These are phyloP conservation scores for Leptographium procerum DNA, from an alignment of 2,329 filamentous ascomycete species.

Conservation along the genomic window DNA sequence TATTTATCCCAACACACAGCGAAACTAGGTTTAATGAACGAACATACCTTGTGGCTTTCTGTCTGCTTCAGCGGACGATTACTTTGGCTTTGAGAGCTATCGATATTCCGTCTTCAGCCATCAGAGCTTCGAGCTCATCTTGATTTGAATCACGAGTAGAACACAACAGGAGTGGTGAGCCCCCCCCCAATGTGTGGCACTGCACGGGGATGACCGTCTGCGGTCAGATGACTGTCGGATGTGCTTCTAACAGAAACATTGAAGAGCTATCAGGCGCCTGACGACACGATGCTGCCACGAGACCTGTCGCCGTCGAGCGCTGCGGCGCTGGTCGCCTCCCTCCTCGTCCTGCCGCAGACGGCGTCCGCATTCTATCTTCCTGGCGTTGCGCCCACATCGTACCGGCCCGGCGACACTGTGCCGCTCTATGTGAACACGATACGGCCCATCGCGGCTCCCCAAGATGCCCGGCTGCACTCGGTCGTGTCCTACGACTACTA, in stretches of 20 bases:
- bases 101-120: not conserved
- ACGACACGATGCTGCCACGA: conserved; percentile 31
- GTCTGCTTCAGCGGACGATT: not conserved
- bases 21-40: not conserved
- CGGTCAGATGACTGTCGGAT: not conserved
- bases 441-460: conserved; percentile 66
- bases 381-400: conserved; percentile 88
- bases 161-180: not conserved
- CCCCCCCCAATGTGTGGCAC: not conserved
- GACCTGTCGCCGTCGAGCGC: conserved; percentile 31
- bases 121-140: not conserved
- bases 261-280: not conserved
- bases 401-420: conserved; percentile 67
- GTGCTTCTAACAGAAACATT: not conserved
- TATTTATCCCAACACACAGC: not conserved
- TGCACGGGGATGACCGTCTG: not conserved
- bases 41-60: not conserved
- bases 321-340: conserved; percentile 32
- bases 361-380: conserved; percentile 84
- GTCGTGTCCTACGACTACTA: conserved; percentile 97
- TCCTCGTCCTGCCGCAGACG: conserved; percentile 39
- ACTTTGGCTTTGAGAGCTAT: not conserved
- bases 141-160: not conserved
- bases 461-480: conserved; percentile 76
- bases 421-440: conserved; percentile 89